Conservation (phyloP, 2,329 filamentous ascomycete species). For the Calonectria honghensis region DNA sequence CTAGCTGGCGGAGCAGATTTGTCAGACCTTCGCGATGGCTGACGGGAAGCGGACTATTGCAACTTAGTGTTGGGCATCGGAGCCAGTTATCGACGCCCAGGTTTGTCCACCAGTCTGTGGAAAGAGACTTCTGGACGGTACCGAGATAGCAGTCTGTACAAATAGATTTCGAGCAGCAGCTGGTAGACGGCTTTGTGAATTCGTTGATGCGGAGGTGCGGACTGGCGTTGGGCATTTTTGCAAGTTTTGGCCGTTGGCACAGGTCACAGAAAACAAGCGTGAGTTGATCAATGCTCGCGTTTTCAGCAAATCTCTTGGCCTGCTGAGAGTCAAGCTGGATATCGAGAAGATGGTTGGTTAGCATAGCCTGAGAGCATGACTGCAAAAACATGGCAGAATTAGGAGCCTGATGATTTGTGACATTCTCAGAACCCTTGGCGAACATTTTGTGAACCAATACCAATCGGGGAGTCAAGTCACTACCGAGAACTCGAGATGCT, state of each 20-base stretch:
- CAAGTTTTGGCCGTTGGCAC: slow-evolving; percentile 6
- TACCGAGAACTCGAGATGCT: background rate
- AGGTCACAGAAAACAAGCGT: background rate
- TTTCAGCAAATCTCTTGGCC: background rate
- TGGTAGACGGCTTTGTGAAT: slow-evolving; percentile 3
- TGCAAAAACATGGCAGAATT: slow-evolving; percentile 16
- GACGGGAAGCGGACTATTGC: background rate
- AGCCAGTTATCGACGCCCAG: slow-evolving; percentile 1
- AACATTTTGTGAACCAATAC: slow-evolving; percentile 14
- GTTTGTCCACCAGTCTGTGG: background rate
- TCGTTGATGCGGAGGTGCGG: slow-evolving; percentile 11
- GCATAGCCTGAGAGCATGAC: slow-evolving; percentile 1
- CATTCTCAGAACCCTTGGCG: background rate
- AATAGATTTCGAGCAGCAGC: background rate
- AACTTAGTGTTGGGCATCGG: background rate
- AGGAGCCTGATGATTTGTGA: background rate
- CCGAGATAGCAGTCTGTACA: background rate
- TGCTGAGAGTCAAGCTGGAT: background rate
- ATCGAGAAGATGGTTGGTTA: slow-evolving; percentile 6
- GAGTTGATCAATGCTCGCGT: background rate
- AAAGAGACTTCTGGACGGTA: background rate
- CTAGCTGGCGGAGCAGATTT: background rate
- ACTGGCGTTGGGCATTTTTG: background rate
- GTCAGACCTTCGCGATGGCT: slow-evolving; percentile 6
- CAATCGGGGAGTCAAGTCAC: background rate